phyloP scores from a whole-genome alignment of 1,284 basidiomycete genomes.

The Rhizoctonia solani region DNA sequence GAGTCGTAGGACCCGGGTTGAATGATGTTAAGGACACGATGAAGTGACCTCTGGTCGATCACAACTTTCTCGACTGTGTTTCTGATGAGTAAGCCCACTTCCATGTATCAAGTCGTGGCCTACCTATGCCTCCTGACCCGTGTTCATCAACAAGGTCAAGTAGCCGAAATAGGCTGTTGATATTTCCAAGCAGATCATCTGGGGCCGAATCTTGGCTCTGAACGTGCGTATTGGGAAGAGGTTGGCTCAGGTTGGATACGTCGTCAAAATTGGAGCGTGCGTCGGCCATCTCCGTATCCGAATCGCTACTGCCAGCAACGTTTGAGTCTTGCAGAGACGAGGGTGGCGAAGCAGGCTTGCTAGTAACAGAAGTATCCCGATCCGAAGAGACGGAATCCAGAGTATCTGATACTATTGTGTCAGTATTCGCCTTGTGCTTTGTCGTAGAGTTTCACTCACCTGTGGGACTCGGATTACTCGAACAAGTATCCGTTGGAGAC shows the following conservation, averaged over 20 bases:
- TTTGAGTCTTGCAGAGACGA: no score
- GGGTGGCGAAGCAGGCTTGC: no score
- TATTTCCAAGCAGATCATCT: conserved; percentile 43
- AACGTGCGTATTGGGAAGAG: no score
- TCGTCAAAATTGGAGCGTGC: conserved; percentile 18
- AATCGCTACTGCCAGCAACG: background rate
- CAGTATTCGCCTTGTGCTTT: no score
- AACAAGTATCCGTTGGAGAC: no score
- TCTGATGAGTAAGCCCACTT: background rate
- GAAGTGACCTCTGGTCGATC: conserved; percentile 31
- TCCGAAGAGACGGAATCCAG: no score
- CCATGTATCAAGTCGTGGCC: background rate
- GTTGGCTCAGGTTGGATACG: conserved; percentile 46
- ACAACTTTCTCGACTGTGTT: conserved; percentile 31
- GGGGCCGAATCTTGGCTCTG: no score
- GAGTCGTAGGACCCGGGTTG: conserved; percentile 32
- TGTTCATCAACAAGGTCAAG: conserved; percentile 38
- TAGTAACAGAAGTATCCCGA: no score
- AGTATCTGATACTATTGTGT: no score
- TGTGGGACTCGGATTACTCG: no score
- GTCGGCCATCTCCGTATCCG: conserved; percentile 29
- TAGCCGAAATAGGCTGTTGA: conserved; percentile 35
- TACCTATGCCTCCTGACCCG: conserved; percentile 37
- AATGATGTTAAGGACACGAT: conserved; percentile 22
- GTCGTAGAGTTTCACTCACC: no score